These are phyloP conservation scores for Trichophyton schoenleinii DNA, from an alignment of 2,329 filamentous ascomycete species.

Conservation along the genomic window DNA sequence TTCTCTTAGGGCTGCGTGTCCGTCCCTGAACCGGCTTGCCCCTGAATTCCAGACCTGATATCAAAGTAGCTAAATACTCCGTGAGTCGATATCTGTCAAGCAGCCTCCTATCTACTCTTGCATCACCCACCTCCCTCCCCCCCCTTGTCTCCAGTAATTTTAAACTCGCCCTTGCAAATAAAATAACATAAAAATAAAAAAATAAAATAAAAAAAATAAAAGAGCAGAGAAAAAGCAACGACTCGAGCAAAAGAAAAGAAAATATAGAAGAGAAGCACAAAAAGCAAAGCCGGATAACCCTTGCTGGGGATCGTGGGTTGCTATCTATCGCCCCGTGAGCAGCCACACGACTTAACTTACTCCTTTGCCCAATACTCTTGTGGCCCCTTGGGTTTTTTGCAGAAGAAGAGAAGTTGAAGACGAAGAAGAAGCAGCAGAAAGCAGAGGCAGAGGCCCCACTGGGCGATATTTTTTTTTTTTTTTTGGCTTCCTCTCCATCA, in stretches of 20 bases:
- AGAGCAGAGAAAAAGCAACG: no score
- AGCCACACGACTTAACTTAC: conserved; percentile 2
- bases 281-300: not conserved
- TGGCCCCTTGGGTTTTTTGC: conserved; percentile 2
- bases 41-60: not conserved
- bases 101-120: not conserved
- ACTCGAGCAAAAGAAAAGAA: no score
- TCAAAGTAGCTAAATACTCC: no score
- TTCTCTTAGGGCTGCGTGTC: no score
- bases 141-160: not conserved
- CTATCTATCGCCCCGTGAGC: conserved; percentile 3
- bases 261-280: no score
- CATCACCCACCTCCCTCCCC: not conserved
- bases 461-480: not conserved
- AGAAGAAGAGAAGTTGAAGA: not conserved
- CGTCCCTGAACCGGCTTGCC: not conserved
- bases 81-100: no score
- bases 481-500: not conserved
- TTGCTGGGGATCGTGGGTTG: conserved; percentile 4
- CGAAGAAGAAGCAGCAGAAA: no score
- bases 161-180: conserved; percentile 2
- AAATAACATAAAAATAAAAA: not conserved
- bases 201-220: no score
- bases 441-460: not conserved
- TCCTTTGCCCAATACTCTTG: not conserved